Conservation (phyloP, 495 filamentous ascomycete species). For the Aspergillus affinis region DNA sequence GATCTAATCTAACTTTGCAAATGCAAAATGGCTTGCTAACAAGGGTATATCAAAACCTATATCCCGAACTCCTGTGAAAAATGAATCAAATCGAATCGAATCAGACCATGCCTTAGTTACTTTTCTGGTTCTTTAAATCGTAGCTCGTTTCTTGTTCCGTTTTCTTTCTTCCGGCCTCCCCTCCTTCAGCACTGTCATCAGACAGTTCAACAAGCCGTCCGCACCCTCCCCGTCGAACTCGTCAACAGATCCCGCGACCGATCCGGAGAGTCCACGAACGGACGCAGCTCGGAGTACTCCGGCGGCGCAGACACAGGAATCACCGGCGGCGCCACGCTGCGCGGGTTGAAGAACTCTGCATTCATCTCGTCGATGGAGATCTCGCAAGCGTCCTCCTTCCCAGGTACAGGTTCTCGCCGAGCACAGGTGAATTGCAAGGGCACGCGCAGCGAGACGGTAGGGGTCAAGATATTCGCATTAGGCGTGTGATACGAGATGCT, state of each 20-base stretch:
- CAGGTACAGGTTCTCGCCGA: conserved; percentile 10
- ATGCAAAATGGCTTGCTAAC: too few relatives aligned
- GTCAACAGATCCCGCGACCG: neutral
- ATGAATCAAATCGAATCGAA: too few relatives aligned
- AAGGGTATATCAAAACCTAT: too few relatives aligned
- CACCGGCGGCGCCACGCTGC: conserved; percentile 24
- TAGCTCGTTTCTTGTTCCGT: too few relatives aligned
- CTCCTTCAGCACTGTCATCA: too few relatives aligned
- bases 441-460: conserved; percentile 62
- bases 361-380: conserved; percentile 41
- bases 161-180: too few relatives aligned
- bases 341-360: conserved; percentile 39
- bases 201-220: neutral
- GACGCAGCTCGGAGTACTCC: conserved; percentile 10
- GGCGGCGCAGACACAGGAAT: conserved; percentile 10
- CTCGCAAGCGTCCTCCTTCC: conserved; percentile 16
- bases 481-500: conserved; percentile 60
- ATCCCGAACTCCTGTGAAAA: too few relatives aligned
- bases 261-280: neutral
- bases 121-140: too few relatives aligned
- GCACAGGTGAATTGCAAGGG: conserved; percentile 70
- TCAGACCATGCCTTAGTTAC: too few relatives aligned
- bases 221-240: neutral
- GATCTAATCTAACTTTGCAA: too few relatives aligned
- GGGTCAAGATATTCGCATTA: conserved; percentile 51